Conservation (phyloP, 768 basidiomycete genomes). For the Rhodocollybia butyracea region DNA sequence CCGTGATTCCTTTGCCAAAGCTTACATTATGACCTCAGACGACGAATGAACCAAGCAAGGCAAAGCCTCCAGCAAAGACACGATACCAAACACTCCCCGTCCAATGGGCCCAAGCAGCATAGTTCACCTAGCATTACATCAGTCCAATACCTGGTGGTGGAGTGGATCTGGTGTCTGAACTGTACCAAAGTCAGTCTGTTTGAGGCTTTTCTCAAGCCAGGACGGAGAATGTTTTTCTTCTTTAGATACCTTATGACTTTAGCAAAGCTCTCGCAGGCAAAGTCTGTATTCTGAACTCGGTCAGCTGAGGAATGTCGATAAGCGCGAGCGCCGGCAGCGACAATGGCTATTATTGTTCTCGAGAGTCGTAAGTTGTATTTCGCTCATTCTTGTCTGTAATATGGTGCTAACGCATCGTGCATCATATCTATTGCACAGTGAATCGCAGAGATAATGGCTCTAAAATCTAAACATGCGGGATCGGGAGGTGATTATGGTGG, state of each 20-base stretch:
- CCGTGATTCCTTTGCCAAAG: too few relatives aligned
- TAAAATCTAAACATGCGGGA: conserved; percentile 56
- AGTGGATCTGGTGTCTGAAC: not conserved
- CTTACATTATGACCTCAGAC: not conserved
- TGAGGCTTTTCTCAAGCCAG: not conserved
- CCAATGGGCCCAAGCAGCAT: not conserved
- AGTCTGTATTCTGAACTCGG: conserved; percentile 65
- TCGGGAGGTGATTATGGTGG: conserved; percentile 53
- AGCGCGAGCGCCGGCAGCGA: conserved; percentile 51
- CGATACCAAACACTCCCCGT: too few relatives aligned
- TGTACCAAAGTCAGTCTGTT: not conserved
- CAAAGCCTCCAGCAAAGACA: not conserved
- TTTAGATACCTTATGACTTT: conserved; percentile 53
- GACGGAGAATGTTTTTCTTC: not conserved
- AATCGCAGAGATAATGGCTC: conserved; percentile 56
- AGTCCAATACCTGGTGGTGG: not conserved
- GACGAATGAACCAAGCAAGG: not conserved
- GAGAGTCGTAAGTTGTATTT: not conserved
- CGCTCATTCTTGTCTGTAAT: not conserved
- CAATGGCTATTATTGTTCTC: conserved; percentile 44
- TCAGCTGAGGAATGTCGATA: conserved; percentile 58
- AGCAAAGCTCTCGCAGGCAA: conserved; percentile 61
- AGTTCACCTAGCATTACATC: not conserved
- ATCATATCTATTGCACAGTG: conserved; percentile 38
- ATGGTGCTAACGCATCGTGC: too few relatives aligned